phyloP scores from a whole-genome alignment of 495 filamentous ascomycete genomes.

The Penicillium odoratum region DNA sequence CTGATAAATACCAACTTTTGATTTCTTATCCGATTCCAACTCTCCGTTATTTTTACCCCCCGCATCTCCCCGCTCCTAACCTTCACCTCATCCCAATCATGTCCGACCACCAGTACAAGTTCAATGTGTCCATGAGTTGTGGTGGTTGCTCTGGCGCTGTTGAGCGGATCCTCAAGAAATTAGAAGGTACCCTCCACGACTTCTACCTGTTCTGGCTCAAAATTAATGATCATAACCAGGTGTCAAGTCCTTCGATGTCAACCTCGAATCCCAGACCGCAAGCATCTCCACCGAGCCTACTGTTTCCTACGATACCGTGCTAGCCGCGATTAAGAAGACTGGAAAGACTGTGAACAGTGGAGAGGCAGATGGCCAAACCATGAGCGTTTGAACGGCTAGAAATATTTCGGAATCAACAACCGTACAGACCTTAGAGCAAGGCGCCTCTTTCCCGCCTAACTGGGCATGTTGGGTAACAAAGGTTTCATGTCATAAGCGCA shows the following conservation, averaged over 20 bases:
- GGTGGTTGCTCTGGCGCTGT: constrained; percentile 71
- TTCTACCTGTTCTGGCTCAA: not conserved
- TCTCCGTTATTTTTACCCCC: not conserved
- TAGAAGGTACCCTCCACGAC: constrained; percentile 64
- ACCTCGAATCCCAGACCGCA: constrained; percentile 79
- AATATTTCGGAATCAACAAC: not conserved
- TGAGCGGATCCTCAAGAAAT: constrained; percentile 90
- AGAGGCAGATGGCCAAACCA: constrained; percentile 56
- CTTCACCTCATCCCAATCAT: constrained; percentile 32
- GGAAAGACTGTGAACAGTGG: constrained; percentile 84
- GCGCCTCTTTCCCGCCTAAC: not conserved
- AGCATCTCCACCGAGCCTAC: constrained; percentile 62
- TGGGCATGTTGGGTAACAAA: not conserved
- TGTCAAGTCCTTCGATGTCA: constrained; percentile 82
- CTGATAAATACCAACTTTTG: not conserved
- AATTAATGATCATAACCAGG: constrained; percentile 50
- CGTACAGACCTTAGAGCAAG: no score
- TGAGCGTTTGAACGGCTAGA: constrained; percentile 29
- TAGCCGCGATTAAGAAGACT: constrained; percentile 90
- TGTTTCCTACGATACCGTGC: constrained; percentile 75
- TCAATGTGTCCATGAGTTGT: constrained; percentile 69
- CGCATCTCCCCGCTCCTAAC: constrained; percentile 3
- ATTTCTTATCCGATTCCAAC: constrained; percentile 2
- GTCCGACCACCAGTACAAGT: constrained; percentile 68
- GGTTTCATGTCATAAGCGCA: constrained; percentile 6